Percentiles rank a stretch among this genome's conserved stretches.
Evolutionary conservation across 2,329 filamentous ascomycete species (phyloP).

Genomic region (Colletotrichum sansevieriae): DNA sequence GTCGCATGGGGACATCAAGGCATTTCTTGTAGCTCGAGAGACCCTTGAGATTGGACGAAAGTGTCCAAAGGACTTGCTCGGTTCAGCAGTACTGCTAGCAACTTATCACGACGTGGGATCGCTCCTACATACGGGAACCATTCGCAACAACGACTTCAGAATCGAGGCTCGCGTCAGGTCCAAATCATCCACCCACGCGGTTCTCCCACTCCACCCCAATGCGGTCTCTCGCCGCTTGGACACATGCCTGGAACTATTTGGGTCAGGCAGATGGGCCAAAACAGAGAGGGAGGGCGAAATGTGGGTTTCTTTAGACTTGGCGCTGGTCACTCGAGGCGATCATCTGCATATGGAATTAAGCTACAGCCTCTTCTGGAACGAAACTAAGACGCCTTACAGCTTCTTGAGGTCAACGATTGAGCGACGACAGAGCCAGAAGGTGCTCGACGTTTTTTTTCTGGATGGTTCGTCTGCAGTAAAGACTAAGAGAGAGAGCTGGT

Average conservation of each 20-base stretch:
- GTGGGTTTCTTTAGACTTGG: slow-evolving; percentile 51
- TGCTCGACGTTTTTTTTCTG: slow-evolving; percentile 55
- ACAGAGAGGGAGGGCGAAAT: slow-evolving; percentile 44
- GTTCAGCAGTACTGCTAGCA: not conserved
- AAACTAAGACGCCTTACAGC: slow-evolving; percentile 50
- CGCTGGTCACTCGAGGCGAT: slow-evolving; percentile 47
- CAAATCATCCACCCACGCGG: not conserved
- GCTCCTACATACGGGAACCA: not conserved
- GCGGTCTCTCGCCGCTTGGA: slow-evolving; percentile 6
- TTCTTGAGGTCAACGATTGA: slow-evolving; percentile 48
- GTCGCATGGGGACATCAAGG: not conserved
- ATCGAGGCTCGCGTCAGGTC: slow-evolving; percentile 13
- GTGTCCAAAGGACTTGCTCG: slow-evolving; percentile 1
- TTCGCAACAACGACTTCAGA: slow-evolving; percentile 2
- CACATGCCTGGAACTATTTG: slow-evolving; percentile 38
- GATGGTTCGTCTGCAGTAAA: slow-evolving; percentile 45
- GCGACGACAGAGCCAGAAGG: slow-evolving; percentile 49
- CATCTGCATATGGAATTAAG: slow-evolving; percentile 49
- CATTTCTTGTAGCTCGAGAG: slow-evolving; percentile 22
- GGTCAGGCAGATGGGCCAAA: slow-evolving; percentile 37
- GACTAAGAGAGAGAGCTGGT: slow-evolving; percentile 49
- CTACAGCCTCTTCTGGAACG: slow-evolving; percentile 59
- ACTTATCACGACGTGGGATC: slow-evolving; percentile 17
- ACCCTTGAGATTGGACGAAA: slow-evolving; percentile 29
- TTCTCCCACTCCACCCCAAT: slow-evolving; percentile 15